Percentiles rank a stretch among this genome's conserved stretches.
These are phyloP conservation scores for Eutypella sp. DNA, from an alignment of 2,329 filamentous ascomycete species.

Conservation along the genomic window DNA sequence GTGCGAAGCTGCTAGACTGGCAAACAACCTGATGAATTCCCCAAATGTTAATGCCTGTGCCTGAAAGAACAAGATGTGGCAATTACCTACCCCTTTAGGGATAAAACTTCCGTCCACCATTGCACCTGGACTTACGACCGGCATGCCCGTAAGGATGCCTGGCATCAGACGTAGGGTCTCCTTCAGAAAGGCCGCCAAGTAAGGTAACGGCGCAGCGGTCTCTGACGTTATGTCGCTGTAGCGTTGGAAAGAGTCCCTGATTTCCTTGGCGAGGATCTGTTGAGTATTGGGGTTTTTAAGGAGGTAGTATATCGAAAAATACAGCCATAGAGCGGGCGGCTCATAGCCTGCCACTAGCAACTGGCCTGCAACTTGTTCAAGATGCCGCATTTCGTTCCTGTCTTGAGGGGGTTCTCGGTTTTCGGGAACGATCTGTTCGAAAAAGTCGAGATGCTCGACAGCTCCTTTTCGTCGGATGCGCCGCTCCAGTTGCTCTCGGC, in stretches of 20 bases:
- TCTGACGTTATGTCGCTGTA: slow-evolving; percentile 23
- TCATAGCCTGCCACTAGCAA: slow-evolving; percentile 10
- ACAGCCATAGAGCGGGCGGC: slow-evolving; percentile 7
- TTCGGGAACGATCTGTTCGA: slow-evolving; percentile 12
- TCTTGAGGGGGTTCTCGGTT: slow-evolving; percentile 5
- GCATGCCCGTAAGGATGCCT: slow-evolving; percentile 17
- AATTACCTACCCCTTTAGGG: slow-evolving; percentile 9
- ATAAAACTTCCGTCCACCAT: slow-evolving; percentile 12
- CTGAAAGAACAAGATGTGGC: neutral
- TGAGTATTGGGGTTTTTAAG: slow-evolving; percentile 19
- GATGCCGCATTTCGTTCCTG: slow-evolving; percentile 6
- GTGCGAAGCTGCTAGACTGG: neutral
- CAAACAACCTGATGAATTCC: neutral
- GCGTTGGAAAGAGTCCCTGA: slow-evolving; percentile 23
- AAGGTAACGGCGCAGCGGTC: slow-evolving; percentile 20
- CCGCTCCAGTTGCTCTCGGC: slow-evolving; percentile 5
- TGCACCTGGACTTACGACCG: slow-evolving; percentile 10
- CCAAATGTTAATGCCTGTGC: neutral
- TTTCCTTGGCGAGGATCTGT: slow-evolving; percentile 21
- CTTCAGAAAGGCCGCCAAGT: slow-evolving; percentile 29
- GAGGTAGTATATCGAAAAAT: slow-evolving; percentile 9
- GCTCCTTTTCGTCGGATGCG: slow-evolving; percentile 7
- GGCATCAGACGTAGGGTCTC: slow-evolving; percentile 30
- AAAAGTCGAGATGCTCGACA: slow-evolving; percentile 10
- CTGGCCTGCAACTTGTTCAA: slow-evolving; percentile 9